phyloP scores from a whole-genome alignment of 495 filamentous ascomycete genomes.

The Neurospora terricola region DNA sequence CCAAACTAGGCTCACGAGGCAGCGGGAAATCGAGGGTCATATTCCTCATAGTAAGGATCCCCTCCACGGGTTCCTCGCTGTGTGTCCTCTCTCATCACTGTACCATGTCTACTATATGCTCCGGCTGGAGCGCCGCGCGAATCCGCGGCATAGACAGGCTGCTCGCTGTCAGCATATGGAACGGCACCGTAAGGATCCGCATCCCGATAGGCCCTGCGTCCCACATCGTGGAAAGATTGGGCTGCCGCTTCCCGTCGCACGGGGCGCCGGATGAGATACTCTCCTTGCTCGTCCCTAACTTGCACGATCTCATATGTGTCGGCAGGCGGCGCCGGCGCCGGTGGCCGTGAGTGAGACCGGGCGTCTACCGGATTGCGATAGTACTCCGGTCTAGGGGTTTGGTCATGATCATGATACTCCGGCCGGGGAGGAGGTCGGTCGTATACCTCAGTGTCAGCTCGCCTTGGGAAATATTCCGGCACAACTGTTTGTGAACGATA shows the following conservation, averaged over 20 bases:
- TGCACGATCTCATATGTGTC: conserved; percentile 36
- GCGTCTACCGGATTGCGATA: conserved; percentile 23
- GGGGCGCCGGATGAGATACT: conserved; percentile 36
- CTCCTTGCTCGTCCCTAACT: conserved; percentile 32
- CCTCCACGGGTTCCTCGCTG: conserved; percentile 7
- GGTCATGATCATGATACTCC: conserved; percentile 10
- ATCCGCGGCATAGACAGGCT: conserved; percentile 12
- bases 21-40: conserved; percentile 27
- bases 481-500: neutral
- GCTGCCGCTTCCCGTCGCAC: conserved; percentile 22
- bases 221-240: conserved; percentile 8
- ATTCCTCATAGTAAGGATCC: conserved; percentile 28
- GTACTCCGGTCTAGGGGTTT: conserved; percentile 21
- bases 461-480: conserved; percentile 1
- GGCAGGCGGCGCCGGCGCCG: conserved; percentile 9
- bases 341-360: conserved; percentile 11
- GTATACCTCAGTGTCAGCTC: conserved; percentile 9
- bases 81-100: neutral
- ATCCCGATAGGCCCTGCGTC: conserved; percentile 1
- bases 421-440: conserved; percentile 1
- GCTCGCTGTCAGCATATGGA: neutral
- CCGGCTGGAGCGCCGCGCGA: neutral
- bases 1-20: conserved; percentile 3
- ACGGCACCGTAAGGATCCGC: conserved; percentile 2
- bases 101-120: neutral